Base-by-base conservation (phyloP, 2,329 filamentous ascomycete species). In the Plectosphaerella cucumerina region DNA sequence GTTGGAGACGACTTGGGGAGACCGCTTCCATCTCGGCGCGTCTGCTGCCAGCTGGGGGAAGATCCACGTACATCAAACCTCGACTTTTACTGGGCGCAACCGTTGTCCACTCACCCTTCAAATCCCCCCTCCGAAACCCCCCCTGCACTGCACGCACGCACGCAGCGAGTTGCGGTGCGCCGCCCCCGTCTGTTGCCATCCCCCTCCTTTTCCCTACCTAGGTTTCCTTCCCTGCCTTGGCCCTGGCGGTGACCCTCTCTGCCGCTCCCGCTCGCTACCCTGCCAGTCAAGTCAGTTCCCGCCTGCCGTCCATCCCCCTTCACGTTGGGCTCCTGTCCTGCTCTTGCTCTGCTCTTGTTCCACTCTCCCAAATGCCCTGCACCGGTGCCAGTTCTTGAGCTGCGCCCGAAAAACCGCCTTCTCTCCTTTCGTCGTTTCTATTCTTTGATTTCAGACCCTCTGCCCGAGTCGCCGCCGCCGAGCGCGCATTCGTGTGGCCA, bases 401-500 rank as follows among this genome's bases (percentile, higher is more conserved):
- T 33, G 34, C 41, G 48, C 45, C 41, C 50, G 41, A 20, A 26
- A 33, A 46, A 37, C 44, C 47, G 53, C 48, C 51, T 51, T 50
- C 50, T 50, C 47, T 43, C 52, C 53, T 43, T 37, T 44, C 33
- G 17, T 39, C 20, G 44, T 44, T 47, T 52, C 21, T 47, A 18
- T 44, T 41, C 18, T 26, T n/a, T n/a, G n/a, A n/a, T n/a, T n/a
- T n/a, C n/a, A n/a, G n/a, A n/a, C n/a, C n/a, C n/a, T 45, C 23
- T 50, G 26, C 37, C 26, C 17, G 33, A 26, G 44, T 41, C 43
- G 47, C 49, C 46, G 34, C 51, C 53, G 53, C 51, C 49, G 50
- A 35, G 44, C 53, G 64, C 63, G 67, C 62, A 63, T 70, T 70
- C 26, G 26, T 5, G 69, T 65, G 62, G 63, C 61, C 61, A 65